Base-by-base conservation (phyloP, 2,329 filamentous ascomycete species). In the Onygena corvina region DNA sequence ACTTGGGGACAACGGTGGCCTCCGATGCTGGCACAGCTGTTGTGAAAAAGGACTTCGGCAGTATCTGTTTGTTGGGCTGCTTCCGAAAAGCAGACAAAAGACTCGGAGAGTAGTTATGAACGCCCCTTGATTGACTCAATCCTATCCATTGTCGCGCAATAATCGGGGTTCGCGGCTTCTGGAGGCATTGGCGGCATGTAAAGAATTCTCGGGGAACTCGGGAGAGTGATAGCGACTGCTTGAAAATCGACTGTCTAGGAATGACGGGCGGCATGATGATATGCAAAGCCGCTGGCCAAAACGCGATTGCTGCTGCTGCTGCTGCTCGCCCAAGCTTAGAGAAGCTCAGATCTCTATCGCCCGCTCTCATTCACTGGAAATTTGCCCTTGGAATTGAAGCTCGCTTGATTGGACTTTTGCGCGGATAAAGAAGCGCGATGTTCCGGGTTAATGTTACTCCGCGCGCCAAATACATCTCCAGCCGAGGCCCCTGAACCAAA, bases 181-280 rank as follows among this genome's bases (percentile, higher is more conserved):
- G 62, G 11, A 69, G 57, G 49, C 65, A 69, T 62, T 67, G 66
- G n/a, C 61, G 64, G 52, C 68, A 68, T 44, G 64, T 64, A 55
- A 69, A 69, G 48, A 70, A 57, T 25, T 65, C 61, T 42, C 60
- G 64, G 3, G 66, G 61, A 4, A 70, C 42, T 31, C 65, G 62
- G 31, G 46, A 47, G 42, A 63, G 64, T 42, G 63, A 46, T 4
- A 21, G 25, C 7, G 42, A 11, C 44, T 50, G 51, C 58, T 63
- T 59, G 53, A 66, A 62, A 46, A 62, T 50, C 20, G 63, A 46
- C 38, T 12, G 38, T 7, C 38, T 23, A 11, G 21, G 38, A 14
- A 23, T 27, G 27, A 23, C 38, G 38, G 38, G 38, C 21, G 38
- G 38, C 38, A 42, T 42, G 6, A 25, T 42, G 21, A 14, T n/a